phyloP scores from a whole-genome alignment of 2,329 filamentous ascomycete species.

The Lachnellula occidentalis region DNA sequence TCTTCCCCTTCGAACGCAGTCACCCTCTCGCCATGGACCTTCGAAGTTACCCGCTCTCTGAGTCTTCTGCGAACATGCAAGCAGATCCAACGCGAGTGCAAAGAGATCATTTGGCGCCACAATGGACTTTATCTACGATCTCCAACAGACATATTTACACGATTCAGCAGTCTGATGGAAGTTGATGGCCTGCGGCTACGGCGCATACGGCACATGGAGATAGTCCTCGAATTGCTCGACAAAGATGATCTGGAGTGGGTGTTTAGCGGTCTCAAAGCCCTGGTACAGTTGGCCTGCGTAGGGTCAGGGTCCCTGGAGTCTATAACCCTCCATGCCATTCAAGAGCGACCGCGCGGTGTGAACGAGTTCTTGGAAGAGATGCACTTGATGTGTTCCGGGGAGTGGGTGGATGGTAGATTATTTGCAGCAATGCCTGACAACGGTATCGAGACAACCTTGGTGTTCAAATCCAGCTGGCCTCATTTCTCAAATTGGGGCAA shows the following conservation, averaged over 20 bases:
- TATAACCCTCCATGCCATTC: constrained; percentile 22
- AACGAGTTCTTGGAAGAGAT: constrained; percentile 25
- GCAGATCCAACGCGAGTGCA: constrained; percentile 28
- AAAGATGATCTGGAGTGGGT: constrained; percentile 29
- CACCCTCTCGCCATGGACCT: constrained; percentile 24
- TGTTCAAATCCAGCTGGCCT: constrained; percentile 27
- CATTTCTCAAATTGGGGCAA: constrained; percentile 28
- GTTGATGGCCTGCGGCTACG: constrained; percentile 4
- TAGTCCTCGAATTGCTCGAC: constrained; percentile 26
- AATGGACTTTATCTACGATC: constrained; percentile 20
- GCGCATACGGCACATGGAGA: constrained; percentile 19
- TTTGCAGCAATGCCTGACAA: constrained; percentile 7
- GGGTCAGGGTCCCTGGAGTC: constrained; percentile 13
- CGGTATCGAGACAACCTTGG: constrained; percentile 11
- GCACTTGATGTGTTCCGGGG: constrained; percentile 20
- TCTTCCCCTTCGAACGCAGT: constrained; percentile 11
- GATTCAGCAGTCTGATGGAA: constrained; percentile 13
- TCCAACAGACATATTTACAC: constrained; percentile 14
- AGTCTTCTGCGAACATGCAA: constrained; percentile 27
- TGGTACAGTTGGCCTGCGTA: constrained; percentile 12
- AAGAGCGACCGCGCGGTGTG: constrained; percentile 22
- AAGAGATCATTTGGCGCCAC: constrained; percentile 27
- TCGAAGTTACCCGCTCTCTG: constrained; percentile 23
- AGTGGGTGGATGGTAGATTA: constrained; percentile 25
- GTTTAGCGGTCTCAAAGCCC: constrained; percentile 11